phyloP scores from a whole-genome alignment of 2,329 filamentous ascomycete species.

The Aspergillus sp. region DNA sequence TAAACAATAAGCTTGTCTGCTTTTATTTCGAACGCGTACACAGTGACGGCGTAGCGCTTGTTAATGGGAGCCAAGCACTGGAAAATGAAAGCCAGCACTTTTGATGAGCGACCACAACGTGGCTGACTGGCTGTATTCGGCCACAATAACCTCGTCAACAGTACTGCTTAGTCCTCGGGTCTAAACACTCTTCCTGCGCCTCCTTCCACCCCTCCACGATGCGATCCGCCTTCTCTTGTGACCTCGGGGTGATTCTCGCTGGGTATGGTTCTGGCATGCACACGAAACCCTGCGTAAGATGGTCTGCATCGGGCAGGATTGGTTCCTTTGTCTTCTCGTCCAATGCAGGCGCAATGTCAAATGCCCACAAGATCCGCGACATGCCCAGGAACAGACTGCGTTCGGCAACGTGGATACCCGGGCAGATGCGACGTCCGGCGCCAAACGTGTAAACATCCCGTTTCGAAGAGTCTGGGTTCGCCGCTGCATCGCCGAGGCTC shows the following conservation, averaged over 20 bases:
- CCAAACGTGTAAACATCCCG: slow-evolving; percentile 49
- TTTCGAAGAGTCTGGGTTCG: slow-evolving; percentile 31
- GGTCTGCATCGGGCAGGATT: slow-evolving; percentile 31
- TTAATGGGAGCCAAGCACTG: too few species aligned
- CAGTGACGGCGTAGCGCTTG: too few species aligned
- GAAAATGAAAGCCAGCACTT: too few species aligned
- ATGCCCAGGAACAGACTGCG: slow-evolving; percentile 41
- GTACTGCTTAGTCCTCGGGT: slow-evolving; percentile 7
- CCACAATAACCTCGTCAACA: too few species aligned
- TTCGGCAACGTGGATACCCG: slow-evolving; percentile 48
- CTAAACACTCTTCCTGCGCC: slow-evolving; percentile 5
- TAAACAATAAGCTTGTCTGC: too few species aligned
- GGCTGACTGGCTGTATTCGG: too few species aligned
- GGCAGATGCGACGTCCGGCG: slow-evolving; percentile 49
- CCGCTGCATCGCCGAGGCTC: slow-evolving; percentile 24
- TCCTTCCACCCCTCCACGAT: slow-evolving; percentile 7
- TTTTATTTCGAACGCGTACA: too few species aligned
- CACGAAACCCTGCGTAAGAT: slow-evolving; percentile 35
- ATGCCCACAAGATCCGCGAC: slow-evolving; percentile 42
- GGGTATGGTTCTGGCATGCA: slow-evolving; percentile 35
- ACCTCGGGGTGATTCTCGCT: slow-evolving; percentile 28
- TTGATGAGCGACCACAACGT: too few species aligned
- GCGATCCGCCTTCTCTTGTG: slow-evolving; percentile 19
- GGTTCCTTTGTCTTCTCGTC: neutral
- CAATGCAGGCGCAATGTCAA: slow-evolving; percentile 18